Evolutionary conservation across 208 protist species (phyloP).

Genomic region (Kentomonas sorsogonicus): DNA sequence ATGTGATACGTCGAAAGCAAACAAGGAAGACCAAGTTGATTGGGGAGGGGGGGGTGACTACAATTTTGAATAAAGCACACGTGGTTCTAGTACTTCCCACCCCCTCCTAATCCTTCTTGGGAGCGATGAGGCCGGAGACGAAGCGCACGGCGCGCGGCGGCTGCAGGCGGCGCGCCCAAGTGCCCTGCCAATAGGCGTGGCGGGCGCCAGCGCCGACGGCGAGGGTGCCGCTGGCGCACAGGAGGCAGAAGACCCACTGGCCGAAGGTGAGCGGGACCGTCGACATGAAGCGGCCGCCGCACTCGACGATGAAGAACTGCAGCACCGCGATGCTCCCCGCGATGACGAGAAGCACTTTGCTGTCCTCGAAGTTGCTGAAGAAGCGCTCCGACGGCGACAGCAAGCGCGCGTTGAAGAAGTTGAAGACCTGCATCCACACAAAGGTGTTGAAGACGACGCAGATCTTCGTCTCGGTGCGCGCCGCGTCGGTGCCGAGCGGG

Average conservation of each 20-base stretch:
- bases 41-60: no score
- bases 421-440: constrained; percentile 87
- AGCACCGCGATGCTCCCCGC: constrained; percentile 49
- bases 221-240: constrained; percentile 40
- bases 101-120: no score
- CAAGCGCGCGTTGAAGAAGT: constrained; percentile 86
- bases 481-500: background rate
- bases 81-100: no score
- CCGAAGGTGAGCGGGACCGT: constrained; percentile 59
- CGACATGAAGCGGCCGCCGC: constrained; percentile 71
- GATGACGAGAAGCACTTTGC: constrained; percentile 52
- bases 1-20: no score
- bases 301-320: constrained; percentile 73
- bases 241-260: constrained; percentile 62
- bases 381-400: constrained; percentile 47
- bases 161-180: background rate
- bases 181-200: constrained; percentile 17
- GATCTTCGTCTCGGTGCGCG: constrained; percentile 38
- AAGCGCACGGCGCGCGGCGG: no score
- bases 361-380: constrained; percentile 51
- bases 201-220: constrained; percentile 34
- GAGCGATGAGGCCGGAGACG: no score
- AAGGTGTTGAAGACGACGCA: constrained; percentile 85
- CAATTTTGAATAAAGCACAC: no score
- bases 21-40: no score